phyloP scores from a whole-genome alignment of 208 protist genomes.

The Herpetomonas tarakana region DNA sequence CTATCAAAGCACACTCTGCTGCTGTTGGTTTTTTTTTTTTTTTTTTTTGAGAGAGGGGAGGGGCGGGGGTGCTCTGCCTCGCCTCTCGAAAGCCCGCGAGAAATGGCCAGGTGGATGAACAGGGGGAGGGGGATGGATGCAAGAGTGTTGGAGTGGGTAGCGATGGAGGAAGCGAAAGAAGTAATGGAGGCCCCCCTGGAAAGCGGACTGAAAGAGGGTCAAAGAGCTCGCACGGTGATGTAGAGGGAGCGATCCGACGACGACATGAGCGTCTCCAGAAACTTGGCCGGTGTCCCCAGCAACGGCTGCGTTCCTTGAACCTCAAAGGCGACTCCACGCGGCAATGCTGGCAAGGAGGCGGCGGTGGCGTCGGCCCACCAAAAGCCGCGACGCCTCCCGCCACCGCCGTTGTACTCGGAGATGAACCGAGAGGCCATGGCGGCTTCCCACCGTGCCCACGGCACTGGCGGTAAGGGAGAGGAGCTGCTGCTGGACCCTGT shows the following conservation, averaged over 20 bases:
- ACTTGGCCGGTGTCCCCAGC: slow-evolving; percentile 44
- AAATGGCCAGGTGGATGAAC: too few species aligned
- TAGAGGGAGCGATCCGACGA: slow-evolving; percentile 64
- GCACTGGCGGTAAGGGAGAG: slow-evolving; percentile 8
- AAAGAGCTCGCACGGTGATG: slow-evolving; percentile 45
- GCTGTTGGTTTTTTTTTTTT: too few species aligned
- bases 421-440: slow-evolving; percentile 13
- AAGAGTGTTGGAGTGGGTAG: too few species aligned
- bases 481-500: background rate
- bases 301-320: slow-evolving; percentile 59
- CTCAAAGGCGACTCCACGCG: slow-evolving; percentile 38
- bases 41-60: too few species aligned
- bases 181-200: too few species aligned
- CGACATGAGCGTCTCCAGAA: slow-evolving; percentile 49
- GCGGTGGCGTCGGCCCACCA: background rate
- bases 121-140: too few species aligned
- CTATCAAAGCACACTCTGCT: too few species aligned
- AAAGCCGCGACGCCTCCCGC: too few species aligned
- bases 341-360: background rate
- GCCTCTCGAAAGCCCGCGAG: too few species aligned
- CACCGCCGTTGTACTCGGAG: slow-evolving; percentile 20
- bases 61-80: too few species aligned
- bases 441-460: slow-evolving; percentile 34
- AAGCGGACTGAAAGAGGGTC: too few species aligned
- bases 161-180: too few species aligned